Conservation (phyloP, 2,329 filamentous ascomycete genomes). For the Capronia epimyces region DNA sequence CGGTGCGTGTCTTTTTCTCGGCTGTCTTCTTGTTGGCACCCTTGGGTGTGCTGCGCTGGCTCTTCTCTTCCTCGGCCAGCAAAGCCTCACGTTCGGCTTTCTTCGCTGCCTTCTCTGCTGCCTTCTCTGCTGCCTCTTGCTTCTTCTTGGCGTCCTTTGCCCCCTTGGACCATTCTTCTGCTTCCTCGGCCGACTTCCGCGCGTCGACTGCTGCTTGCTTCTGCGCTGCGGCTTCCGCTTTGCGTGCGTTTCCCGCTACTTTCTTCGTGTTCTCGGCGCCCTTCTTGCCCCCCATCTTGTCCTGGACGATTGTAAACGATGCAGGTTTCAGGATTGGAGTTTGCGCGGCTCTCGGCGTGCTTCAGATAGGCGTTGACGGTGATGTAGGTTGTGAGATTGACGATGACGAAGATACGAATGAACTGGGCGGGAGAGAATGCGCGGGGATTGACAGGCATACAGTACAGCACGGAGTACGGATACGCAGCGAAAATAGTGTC, state of each 20-base stretch:
- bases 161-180: constrained; percentile 76
- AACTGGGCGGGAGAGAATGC: constrained; percentile 27
- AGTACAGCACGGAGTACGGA: not conserved
- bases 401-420: constrained; percentile 35
- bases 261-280: constrained; percentile 78
- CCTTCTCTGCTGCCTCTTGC: constrained; percentile 81
- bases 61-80: constrained; percentile 73
- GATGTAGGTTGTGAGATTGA: constrained; percentile 26
- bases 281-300: constrained; percentile 67
- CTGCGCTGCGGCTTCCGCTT: constrained; percentile 76
- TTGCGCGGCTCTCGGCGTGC: not conserved
- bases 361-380: constrained; percentile 15
- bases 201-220: constrained; percentile 69
- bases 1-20: constrained; percentile 52
- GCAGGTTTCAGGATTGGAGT: not conserved
- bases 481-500: not conserved
- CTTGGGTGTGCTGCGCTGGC: constrained; percentile 58
- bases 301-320: not conserved
- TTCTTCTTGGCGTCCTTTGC: constrained; percentile 81
- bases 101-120: constrained; percentile 73
- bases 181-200: constrained; percentile 62
- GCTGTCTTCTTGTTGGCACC: constrained; percentile 48
- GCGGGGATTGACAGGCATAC: constrained; percentile 19
- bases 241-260: constrained; percentile 75
- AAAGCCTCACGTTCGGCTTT: constrained; percentile 88